Percentiles rank a stretch among this genome's conserved stretches.
Conservation (phyloP, 495 filamentous ascomycete genomes). For the Aspergillus indologenus region DNA sequence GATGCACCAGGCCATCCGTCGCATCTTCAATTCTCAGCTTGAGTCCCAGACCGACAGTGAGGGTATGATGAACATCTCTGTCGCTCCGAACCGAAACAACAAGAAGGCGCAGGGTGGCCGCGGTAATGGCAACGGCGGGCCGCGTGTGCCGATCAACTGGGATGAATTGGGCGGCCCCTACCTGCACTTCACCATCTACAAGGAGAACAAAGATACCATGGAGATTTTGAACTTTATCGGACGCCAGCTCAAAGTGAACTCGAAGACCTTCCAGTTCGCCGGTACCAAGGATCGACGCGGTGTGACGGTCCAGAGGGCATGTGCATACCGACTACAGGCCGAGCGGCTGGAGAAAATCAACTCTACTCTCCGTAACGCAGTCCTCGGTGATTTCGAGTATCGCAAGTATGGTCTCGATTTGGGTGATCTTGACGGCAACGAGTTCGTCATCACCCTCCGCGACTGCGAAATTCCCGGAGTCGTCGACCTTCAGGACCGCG, state of each 20-base stretch:
- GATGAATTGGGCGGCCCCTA: conserved; percentile 70
- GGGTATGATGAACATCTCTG: conserved; percentile 58
- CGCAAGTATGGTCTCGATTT: conserved; percentile 65
- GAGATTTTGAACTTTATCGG: conserved; percentile 75
- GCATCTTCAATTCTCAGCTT: conserved; percentile 63
- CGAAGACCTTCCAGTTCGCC: conserved; percentile 74
- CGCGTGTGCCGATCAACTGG: conserved; percentile 47
- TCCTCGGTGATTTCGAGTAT: conserved; percentile 76
- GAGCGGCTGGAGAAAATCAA: conserved; percentile 64
- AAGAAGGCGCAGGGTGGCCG: conserved; percentile 30
- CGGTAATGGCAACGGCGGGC: conserved; percentile 19
- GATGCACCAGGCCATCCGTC: conserved; percentile 64
- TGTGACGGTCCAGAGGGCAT: conserved; percentile 81
- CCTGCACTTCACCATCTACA: conserved; percentile 91
- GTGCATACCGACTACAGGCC: conserved; percentile 62
- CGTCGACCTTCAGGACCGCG: conserved; percentile 34
- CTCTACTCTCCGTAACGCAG: conserved; percentile 55
- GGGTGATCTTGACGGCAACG: conserved; percentile 82
- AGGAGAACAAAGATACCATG: conserved; percentile 99
- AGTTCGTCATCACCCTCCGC: conserved; percentile 86
- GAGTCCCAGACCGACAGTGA: conserved; percentile 60
- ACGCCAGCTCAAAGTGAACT: conserved; percentile 61
- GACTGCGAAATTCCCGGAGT: conserved; percentile 66
- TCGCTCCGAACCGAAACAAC: conserved; percentile 42
- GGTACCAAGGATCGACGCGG: conserved; percentile 93